Evolutionary conservation across 768 basidiomycete genomes (phyloP).

Genomic region (Crepidotus variabilis): DNA sequence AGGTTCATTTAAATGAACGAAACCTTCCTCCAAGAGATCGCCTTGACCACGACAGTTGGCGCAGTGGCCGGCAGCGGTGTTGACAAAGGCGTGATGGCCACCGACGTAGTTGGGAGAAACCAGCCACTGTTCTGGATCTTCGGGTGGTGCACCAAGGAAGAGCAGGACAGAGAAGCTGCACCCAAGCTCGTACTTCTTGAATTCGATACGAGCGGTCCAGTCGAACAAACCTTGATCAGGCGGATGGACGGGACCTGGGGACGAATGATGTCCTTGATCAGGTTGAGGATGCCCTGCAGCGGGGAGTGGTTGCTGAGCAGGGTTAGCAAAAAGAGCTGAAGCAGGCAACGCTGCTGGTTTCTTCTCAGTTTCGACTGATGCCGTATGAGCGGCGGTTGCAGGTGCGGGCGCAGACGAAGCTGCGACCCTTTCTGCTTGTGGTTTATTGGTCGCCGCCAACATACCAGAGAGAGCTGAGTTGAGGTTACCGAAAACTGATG

Average conservation of each 20-base stretch:
- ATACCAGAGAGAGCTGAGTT: neutral
- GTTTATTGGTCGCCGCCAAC: neutral
- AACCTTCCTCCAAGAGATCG: constrained; percentile 35
- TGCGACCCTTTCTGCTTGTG: neutral
- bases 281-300: neutral
- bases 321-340: neutral
- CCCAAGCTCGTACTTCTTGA: constrained; percentile 39
- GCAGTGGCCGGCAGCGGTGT: constrained; percentile 25
- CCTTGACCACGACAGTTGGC: constrained; percentile 34
- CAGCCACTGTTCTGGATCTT: constrained; percentile 33
- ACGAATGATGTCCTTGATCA: neutral
- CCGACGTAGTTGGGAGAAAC: constrained; percentile 32
- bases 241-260: neutral
- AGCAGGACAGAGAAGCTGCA: constrained; percentile 38
- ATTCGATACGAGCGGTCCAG: constrained; percentile 39
- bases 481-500: constrained; percentile 9
- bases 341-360: neutral
- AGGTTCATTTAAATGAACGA: constrained; percentile 37
- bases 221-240: constrained; percentile 22
- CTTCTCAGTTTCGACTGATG: neutral
- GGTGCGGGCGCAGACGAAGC: neutral
- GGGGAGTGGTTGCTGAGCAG: neutral
- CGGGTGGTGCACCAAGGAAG: constrained; percentile 42
- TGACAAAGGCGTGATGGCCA: constrained; percentile 36
- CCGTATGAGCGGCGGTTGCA: neutral